These are phyloP conservation scores for Akanthomyces lecanii DNA, from an alignment of 2,329 filamentous ascomycete genomes.

Conservation along the genomic window DNA sequence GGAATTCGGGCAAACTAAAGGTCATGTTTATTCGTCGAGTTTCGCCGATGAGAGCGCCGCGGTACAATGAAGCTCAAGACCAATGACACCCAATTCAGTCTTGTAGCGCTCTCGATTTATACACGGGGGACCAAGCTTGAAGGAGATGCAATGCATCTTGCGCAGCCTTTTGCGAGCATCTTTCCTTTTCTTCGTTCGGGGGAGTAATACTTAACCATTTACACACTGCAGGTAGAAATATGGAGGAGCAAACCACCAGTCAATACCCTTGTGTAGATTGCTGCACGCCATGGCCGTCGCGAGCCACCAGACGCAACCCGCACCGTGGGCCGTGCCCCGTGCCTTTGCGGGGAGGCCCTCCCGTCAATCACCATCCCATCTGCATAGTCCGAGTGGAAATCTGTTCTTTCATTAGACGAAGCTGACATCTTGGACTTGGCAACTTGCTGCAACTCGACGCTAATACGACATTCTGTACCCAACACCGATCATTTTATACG, in stretches of 20 bases:
- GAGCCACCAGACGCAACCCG: not conserved
- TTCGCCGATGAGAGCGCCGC: not conserved
- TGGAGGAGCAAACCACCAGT: not conserved
- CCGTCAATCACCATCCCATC: not conserved
- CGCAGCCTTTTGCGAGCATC: not conserved
- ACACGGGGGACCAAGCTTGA: not conserved
- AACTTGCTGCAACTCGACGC: not conserved
- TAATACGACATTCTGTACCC: too few species aligned
- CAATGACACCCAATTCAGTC: not conserved
- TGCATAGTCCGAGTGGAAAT: not conserved
- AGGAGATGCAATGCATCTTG: not conserved
- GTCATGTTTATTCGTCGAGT: not conserved
- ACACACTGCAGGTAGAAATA: not conserved
- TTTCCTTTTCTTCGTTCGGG: not conserved
- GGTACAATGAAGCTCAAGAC: too few species aligned
- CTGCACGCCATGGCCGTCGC: not conserved
- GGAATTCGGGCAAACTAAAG: not conserved
- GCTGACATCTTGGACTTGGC: not conserved
- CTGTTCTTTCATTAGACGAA: not conserved
- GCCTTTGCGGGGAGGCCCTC: constrained; percentile 4
- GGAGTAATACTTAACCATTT: not conserved
- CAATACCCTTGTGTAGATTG: not conserved
- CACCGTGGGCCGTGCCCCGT: constrained; percentile 4
- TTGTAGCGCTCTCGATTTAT: not conserved
- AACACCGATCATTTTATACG: too few species aligned